These are phyloP conservation scores for Pseudonitzschia delicatissima DNA, from an alignment of 108 stramenopile species.

Conservation along the genomic window DNA sequence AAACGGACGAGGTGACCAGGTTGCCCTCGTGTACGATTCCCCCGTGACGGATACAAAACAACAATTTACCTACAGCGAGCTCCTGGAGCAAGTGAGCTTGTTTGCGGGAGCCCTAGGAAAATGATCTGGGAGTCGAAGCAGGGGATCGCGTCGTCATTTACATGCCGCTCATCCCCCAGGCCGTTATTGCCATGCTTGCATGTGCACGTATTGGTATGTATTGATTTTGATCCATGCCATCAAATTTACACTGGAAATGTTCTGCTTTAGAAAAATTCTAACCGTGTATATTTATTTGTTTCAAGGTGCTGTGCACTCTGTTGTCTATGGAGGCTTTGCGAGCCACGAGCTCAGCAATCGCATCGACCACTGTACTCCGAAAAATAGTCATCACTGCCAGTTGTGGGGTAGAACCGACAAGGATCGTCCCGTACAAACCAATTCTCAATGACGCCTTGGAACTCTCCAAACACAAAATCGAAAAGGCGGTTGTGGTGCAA, in stretches of 20 bases:
- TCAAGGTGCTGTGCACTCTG: constrained; percentile 64
- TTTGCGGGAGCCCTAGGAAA: constrained; percentile 50
- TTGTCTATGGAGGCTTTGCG: constrained; percentile 89
- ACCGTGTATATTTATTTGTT: background rate
- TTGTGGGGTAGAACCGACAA: constrained; percentile 55
- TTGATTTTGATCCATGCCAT: too few species aligned
- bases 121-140: constrained; percentile 45
- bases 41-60: constrained; percentile 41
- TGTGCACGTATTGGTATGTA: constrained; percentile 64
- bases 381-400: constrained; percentile 69
- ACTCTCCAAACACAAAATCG: constrained; percentile 40
- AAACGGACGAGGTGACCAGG: constrained; percentile 52
- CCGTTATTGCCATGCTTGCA: constrained; percentile 75
- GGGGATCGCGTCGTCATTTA: constrained; percentile 83
- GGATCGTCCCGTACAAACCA: constrained; percentile 61
- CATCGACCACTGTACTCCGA: constrained; percentile 62
- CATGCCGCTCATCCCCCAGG: constrained; percentile 85
- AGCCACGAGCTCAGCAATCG: constrained; percentile 60
- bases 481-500: constrained; percentile 51
- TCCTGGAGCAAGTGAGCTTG: constrained; percentile 51
- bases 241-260: too few species aligned
- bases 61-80: constrained; percentile 50
- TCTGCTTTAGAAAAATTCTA: background rate
- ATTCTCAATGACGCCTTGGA: constrained; percentile 60
- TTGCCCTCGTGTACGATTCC: constrained; percentile 64